Conservation (phyloP, 805 yeast genomes). For the Pichia deserticola region DNA sequence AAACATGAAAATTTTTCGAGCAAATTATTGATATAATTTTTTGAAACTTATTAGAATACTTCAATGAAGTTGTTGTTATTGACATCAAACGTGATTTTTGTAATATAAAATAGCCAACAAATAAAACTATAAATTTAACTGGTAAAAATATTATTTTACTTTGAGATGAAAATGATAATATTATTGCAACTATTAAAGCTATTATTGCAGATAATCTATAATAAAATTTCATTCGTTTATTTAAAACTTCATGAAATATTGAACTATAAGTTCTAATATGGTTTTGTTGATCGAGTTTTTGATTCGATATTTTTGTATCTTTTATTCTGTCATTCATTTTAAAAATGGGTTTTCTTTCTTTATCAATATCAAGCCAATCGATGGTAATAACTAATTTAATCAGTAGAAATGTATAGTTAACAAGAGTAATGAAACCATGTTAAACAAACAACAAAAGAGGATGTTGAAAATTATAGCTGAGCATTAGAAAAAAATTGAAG, state of each 20-base stretch:
- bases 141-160: constrained; percentile 19
- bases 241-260: constrained; percentile 17
- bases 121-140: constrained; percentile 19
- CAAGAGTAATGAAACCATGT: no score
- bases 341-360: no score
- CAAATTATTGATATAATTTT: constrained; percentile 21
- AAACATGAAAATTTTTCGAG: constrained; percentile 18
- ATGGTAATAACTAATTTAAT: no score
- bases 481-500: not conserved
- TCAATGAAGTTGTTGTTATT: constrained; percentile 18
- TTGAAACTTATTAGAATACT: constrained; percentile 19
- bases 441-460: no score
- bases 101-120: constrained; percentile 24
- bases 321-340: not conserved
- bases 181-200: constrained; percentile 14
- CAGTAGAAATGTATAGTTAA: no score
- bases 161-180: constrained; percentile 18
- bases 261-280: not conserved
- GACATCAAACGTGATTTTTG: constrained; percentile 25
- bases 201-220: constrained; percentile 20
- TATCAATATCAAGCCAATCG: no score
- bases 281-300: not conserved
- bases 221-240: constrained; percentile 24
- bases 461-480: not conserved
- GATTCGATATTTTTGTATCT: no score